Evolutionary conservation across 2,329 filamentous ascomycete genomes (phyloP), one percentile per base, ranked within the genome.

Genomic region (Calonectria crousiana): DNA sequence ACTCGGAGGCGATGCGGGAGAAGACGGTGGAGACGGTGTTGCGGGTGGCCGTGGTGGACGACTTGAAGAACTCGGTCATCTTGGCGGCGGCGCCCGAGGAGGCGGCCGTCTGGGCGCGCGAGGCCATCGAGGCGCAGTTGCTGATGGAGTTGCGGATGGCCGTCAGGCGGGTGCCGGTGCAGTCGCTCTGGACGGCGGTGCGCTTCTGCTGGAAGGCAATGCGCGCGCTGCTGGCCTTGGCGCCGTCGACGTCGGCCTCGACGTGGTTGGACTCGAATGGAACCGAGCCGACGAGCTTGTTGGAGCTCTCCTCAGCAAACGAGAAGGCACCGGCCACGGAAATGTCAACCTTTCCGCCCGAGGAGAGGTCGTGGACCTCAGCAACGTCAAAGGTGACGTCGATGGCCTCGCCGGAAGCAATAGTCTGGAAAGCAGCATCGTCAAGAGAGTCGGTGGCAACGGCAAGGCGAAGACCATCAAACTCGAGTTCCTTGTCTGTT

Each of bases 61-160:
- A 89, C 84, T 92, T 93, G 88, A 93, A 94, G 86, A 92, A 93
- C 80, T 92, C 90, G 44, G 82, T 83, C 78, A 93, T 83, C 79
- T 88, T 91, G 77, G 84, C 83, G 4, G 87, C 86, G 0, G 85
- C 77, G 32, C 89, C 90, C 0, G 86, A 89, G 1, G 85, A 81
- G 0, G 90, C 90, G 2, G 89, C 89, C 1, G 83, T 81, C 1
- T 89, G 87, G 10, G 92, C 92, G 4, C 84, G 82, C 2, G 84
- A 84, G 1, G 92, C 91, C 6, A 93, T 84, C 16, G 83, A 84
- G 9, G 86, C 84, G 79, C 91, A 91, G 83, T 91, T 89, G 74
- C 81, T 82, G 16, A 93, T 84, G 0, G 91, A 92, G 4, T 82
- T 88, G 28, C 83, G 81, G 20, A 90, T 87, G 1, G 87, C 82